Conservation (phyloP, 2,329 filamentous ascomycete genomes). For the Colletotrichum sp. region DNA sequence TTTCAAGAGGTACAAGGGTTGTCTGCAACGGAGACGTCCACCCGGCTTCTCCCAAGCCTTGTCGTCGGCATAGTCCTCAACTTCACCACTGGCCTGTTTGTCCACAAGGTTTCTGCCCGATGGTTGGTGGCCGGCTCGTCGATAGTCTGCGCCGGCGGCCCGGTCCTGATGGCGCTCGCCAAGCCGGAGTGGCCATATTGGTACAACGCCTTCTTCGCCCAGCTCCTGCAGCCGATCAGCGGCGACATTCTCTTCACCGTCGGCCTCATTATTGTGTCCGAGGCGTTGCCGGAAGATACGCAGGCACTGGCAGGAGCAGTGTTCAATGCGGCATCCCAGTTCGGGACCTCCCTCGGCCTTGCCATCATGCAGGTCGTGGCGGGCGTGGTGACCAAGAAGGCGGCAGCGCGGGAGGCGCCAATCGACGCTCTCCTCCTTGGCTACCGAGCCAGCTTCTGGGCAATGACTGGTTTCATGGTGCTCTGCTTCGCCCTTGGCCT, state of each 20-base stretch:
- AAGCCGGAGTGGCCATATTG: constrained; percentile 56
- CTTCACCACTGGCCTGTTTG: constrained; percentile 48
- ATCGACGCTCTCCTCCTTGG: constrained; percentile 49
- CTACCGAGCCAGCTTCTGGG: constrained; percentile 58
- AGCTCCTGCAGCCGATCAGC: constrained; percentile 45
- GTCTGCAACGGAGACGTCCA: constrained; percentile 37
- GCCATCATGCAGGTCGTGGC: constrained; percentile 52
- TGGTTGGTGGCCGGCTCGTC: constrained; percentile 45
- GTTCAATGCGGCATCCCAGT: constrained; percentile 63
- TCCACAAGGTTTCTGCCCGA: constrained; percentile 44
- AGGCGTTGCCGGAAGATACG: constrained; percentile 59
- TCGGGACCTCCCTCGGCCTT: constrained; percentile 56
- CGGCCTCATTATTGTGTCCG: constrained; percentile 57
- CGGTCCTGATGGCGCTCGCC: constrained; percentile 61
- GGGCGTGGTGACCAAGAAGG: constrained; percentile 33
- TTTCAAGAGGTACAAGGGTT: neutral
- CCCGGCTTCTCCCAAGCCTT: constrained; percentile 50
- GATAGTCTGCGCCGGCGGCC: constrained; percentile 46
- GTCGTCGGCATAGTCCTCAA: constrained; percentile 48
- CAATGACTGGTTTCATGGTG: constrained; percentile 15
- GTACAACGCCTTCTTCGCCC: constrained; percentile 48
- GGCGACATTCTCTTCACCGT: constrained; percentile 60
- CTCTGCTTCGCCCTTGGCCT: neutral
- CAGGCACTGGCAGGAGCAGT: constrained; percentile 66
- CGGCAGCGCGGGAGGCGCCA: neutral